phyloP scores from a whole-genome alignment of 2,329 filamentous ascomycete genomes.

The Colletotrichum phormii region DNA sequence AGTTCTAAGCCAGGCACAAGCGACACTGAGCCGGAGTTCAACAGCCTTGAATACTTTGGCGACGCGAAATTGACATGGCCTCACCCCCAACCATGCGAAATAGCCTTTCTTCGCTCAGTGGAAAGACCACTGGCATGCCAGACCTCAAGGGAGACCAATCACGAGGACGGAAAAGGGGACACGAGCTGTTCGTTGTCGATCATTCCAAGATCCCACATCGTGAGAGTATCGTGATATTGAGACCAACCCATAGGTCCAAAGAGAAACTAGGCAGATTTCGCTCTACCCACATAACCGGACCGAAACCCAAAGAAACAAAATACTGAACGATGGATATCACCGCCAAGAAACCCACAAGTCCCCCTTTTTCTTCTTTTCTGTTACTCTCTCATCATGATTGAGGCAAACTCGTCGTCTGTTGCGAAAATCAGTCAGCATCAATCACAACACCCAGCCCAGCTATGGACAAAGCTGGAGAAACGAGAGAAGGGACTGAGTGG shows the following conservation, averaged over 20 bases:
- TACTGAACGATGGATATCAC: constrained; percentile 20
- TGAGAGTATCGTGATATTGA: background rate
- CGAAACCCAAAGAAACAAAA: constrained; percentile 9
- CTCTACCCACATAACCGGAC: constrained; percentile 10
- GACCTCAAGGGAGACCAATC: background rate
- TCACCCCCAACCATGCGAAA: background rate
- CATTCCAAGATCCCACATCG: background rate
- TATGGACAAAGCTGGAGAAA: too few relatives aligned
- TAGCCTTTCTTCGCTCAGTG: background rate
- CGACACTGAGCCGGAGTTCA: too few relatives aligned
- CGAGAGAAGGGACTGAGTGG: background rate
- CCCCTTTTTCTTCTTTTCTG: background rate
- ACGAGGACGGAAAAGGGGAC: background rate
- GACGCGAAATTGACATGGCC: too few relatives aligned
- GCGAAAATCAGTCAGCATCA: background rate
- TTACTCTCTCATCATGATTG: constrained; percentile 97
- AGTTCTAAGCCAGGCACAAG: too few relatives aligned
- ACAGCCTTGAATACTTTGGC: background rate
- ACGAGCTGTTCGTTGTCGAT: background rate
- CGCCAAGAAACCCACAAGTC: background rate
- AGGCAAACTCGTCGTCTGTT: constrained; percentile 89
- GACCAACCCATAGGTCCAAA: background rate
- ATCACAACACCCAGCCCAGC: too few relatives aligned
- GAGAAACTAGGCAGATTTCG: constrained; percentile 21
- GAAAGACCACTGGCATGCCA: background rate